Evolutionary conservation across 164 flowering plant species (phyloP), one percentile per base, ranked within the genome.

Genomic region (Hamamelis virginiana): DNA sequence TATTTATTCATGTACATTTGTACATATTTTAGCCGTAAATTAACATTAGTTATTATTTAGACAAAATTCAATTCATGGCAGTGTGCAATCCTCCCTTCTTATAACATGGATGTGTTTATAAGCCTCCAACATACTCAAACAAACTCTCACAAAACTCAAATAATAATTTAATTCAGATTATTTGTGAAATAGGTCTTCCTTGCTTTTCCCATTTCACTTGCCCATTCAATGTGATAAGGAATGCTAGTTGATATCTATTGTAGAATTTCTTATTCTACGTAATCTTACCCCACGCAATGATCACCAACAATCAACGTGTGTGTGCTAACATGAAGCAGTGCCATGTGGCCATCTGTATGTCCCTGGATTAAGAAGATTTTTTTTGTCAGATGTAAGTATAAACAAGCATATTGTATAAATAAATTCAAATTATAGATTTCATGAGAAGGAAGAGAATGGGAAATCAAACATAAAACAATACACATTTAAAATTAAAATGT

Each of bases 291-390:
- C 51, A 94, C 95, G 81, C 98, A 94, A 66, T 94, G 98, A 77
- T 94, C 98, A 53, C 98, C 98, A 5, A 91, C 95, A 80, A 94
- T 84, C 80, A 94, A 65, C 13, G 96, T 82, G 72, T 89, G 73
- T 38, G 95, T 86, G 65, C 72, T 76, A 53, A 73, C 81, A 79
- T 94, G 97, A 75, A 85, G 94, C 68, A 94, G 72, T 72, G 87
- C 95, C 87, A 92, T 72, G 72, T 94, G 97, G 61, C 97, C 98
- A 84, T 91, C 96, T 62, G 98, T 94, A 76, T 94, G 98, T 47
- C 98, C 98, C 98, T 94, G 83, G 16, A 71, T 62, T 25, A 59
- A 52, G 44, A 57, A 65, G 25, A 58, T n/a, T 41, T 18, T 28
- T 25, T 58, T 16, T 52, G 15, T 18, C n/a, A 55, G 16, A 60